Percentiles rank a stretch among this genome's conserved stretches.
phyloP scores from a whole-genome alignment of 768 basidiomycete genomes.

The Crepidotus variabilis region DNA sequence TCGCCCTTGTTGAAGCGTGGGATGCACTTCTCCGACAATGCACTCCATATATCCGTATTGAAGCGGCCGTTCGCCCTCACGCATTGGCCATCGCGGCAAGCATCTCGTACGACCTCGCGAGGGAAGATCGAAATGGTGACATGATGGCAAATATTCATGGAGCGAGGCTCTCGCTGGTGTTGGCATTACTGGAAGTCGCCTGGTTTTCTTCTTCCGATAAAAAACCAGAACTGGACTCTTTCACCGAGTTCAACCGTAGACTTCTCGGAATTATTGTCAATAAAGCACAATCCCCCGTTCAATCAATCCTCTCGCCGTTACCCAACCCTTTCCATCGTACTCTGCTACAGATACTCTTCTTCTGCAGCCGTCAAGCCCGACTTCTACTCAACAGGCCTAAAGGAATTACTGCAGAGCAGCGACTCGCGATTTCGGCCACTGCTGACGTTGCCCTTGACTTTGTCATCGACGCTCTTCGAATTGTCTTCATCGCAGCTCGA shows the following conservation, averaged over 20 bases:
- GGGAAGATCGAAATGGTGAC: conserved; percentile 71
- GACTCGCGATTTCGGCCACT: conserved; percentile 53
- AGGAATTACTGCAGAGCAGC: conserved; percentile 54
- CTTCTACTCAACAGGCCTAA: conserved; percentile 46
- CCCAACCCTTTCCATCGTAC: conserved; percentile 74
- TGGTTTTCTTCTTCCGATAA: conserved; percentile 67
- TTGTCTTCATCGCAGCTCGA: conserved; percentile 63
- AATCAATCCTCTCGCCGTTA: conserved; percentile 64
- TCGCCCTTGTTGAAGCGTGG: conserved; percentile 74
- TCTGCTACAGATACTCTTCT: conserved; percentile 78
- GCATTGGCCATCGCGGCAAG: conserved; percentile 56
- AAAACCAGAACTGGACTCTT: conserved; percentile 49
- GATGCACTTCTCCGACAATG: conserved; percentile 63
- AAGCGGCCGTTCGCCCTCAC: conserved; percentile 49
- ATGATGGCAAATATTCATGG: conserved; percentile 84
- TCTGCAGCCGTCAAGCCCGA: conserved; percentile 64
- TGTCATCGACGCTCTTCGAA: conserved; percentile 62
- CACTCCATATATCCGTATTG: conserved; percentile 60
- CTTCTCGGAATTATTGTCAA: conserved; percentile 66
- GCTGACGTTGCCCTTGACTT: conserved; percentile 62
- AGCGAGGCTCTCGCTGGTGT: conserved; percentile 67
- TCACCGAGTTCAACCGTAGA: conserved; percentile 59
- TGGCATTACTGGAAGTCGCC: conserved; percentile 74
- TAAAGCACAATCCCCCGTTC: conserved; percentile 68
- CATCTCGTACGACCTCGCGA: conserved; percentile 62